phyloP scores from a whole-genome alignment of 306 rosid species.

The Sindora glabra region DNA sequence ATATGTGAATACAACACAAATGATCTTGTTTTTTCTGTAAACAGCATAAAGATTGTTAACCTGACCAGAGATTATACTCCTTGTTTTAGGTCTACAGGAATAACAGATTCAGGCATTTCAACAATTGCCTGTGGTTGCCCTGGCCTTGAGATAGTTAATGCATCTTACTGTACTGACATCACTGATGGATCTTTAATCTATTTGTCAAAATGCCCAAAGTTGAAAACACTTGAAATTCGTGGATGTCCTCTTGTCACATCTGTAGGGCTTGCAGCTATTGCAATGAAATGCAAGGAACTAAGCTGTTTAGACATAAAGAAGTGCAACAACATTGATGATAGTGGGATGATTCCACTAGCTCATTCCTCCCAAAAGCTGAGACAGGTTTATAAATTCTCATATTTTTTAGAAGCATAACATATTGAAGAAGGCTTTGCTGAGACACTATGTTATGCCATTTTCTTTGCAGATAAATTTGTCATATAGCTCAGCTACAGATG shows the following conservation, averaged over 20 bases:
- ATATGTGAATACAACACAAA: background rate
- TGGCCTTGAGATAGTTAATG: conserved; percentile 60
- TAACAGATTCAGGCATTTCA: conserved; percentile 69
- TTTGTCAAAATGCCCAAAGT: conserved; percentile 53
- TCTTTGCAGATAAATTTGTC: conserved; percentile 82
- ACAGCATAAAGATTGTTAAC: background rate
- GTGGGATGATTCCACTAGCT: conserved; percentile 75
- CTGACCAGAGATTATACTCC: background rate
- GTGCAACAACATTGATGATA: conserved; percentile 66
- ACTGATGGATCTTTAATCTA: conserved; percentile 52
- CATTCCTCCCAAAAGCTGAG: conserved; percentile 73
- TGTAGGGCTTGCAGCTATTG: conserved; percentile 57
- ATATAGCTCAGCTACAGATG: conserved; percentile 70
- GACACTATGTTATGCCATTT: conserved; percentile 5
- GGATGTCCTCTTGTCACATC: conserved; percentile 75
- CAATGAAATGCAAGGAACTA: conserved; percentile 63
- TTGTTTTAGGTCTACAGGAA: conserved; percentile 64
- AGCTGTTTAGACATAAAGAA: conserved; percentile 73
- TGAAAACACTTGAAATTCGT: conserved; percentile 70
- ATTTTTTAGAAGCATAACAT: background rate
- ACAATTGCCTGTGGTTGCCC: conserved; percentile 75
- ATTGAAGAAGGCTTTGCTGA: background rate
- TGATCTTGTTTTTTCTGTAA: background rate
- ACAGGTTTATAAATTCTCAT: conserved; percentile 44
- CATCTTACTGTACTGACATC: conserved; percentile 73